Percentiles rank a stretch among this genome's conserved stretches.
phyloP scores from a whole-genome alignment of 106 monocot genomes.

The Allium sativum region DNA sequence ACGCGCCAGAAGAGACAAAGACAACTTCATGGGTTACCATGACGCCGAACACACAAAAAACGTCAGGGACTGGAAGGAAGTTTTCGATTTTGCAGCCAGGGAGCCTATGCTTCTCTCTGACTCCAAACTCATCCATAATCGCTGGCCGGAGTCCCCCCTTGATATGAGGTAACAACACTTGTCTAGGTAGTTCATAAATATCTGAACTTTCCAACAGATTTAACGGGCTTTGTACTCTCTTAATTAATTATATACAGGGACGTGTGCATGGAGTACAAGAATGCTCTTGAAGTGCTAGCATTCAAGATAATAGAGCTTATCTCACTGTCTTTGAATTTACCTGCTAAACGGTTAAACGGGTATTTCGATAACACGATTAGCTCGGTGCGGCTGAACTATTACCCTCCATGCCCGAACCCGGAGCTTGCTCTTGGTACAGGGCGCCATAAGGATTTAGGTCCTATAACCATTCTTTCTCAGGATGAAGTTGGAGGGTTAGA shows the following conservation, averaged over 20 bases:
- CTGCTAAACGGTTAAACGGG: conserved; percentile 28
- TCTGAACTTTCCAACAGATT: too few species aligned
- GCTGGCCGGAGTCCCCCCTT: conserved; percentile 18
- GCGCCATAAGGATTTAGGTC: conserved; percentile 68
- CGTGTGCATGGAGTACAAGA: conserved; percentile 24
- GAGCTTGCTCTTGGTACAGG: conserved; percentile 65
- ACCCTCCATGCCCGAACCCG: conserved; percentile 56
- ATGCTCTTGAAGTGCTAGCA: conserved; percentile 30
- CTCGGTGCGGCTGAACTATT: conserved; percentile 55
- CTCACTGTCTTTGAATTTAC: conserved; percentile 24
- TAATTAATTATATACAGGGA: conserved; percentile 15
- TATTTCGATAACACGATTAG: conserved; percentile 37
- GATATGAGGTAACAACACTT: background rate
- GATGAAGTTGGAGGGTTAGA: conserved; percentile 57
- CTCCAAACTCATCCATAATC: conserved; percentile 3
- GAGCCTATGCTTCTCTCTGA: background rate
- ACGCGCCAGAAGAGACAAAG: conserved; percentile 12
- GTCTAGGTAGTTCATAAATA: too few species aligned
- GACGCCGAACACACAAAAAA: conserved; percentile 36
- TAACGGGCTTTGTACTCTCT: too few species aligned
- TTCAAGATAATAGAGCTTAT: conserved; percentile 53
- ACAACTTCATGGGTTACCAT: conserved; percentile 21
- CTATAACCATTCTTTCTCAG: conserved; percentile 42
- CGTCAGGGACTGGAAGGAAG: conserved; percentile 37
- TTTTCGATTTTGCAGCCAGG: conserved; percentile 13